These are phyloP conservation scores for Haematococcus lacustris DNA, from an alignment of 139 green algal genomes.

Conservation along the genomic window DNA sequence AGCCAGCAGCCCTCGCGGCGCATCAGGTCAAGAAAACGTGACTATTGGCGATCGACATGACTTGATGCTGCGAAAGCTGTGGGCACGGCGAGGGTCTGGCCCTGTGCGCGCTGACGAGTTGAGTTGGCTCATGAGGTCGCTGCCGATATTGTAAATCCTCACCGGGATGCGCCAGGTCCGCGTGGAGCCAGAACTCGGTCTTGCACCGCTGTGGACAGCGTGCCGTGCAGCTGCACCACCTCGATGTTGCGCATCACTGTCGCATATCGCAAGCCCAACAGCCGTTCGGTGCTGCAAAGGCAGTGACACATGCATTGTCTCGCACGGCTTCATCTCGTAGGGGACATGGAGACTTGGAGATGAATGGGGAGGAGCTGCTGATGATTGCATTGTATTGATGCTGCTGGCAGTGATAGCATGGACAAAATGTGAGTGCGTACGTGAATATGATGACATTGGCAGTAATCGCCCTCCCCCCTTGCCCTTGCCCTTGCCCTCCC, in stretches of 20 bases:
- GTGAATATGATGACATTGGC: not conserved
- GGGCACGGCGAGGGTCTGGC: not conserved
- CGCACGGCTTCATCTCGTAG: too few species aligned
- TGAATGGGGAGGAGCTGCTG: not conserved
- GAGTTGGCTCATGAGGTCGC: too few species aligned
- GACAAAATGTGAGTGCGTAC: not conserved
- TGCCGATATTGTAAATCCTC: slow-evolving; percentile 8
- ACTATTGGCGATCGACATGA: not conserved
- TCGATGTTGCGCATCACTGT: slow-evolving; percentile 3
- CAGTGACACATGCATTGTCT: not conserved
- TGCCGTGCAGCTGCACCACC: slow-evolving; percentile 51
- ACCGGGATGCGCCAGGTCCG: too few species aligned
- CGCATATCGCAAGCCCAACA: not conserved
- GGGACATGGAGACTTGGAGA: too few species aligned
- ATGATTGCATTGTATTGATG: not conserved
- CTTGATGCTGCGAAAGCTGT: not conserved
- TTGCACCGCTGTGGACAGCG: slow-evolving; percentile 41
- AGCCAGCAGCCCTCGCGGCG: not conserved
- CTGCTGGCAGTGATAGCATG: not conserved
- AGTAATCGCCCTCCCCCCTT: not conserved
- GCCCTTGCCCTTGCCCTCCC: not conserved
- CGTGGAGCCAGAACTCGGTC: slow-evolving; percentile 42
- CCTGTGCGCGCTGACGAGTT: not conserved
- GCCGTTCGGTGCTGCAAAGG: slow-evolving; percentile 2
- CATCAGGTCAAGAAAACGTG: not conserved